Conservation (phyloP, 495 filamentous ascomycete species). For the Talaromyces stipitatus region DNA sequence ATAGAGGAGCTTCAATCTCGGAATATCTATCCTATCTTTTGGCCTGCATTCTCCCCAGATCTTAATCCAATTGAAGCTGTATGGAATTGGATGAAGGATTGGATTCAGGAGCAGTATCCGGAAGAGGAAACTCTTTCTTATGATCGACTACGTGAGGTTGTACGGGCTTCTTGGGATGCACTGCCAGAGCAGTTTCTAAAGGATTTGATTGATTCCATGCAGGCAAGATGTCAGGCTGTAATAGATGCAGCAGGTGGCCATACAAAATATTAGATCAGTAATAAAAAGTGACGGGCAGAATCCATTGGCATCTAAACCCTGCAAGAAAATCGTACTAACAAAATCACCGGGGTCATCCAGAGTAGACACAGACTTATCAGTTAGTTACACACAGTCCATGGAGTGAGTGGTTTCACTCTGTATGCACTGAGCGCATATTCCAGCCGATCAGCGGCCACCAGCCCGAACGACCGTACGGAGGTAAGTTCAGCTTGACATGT, state of each 20-base stretch:
- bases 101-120: neutral
- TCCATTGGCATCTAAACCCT: neutral
- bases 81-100: neutral
- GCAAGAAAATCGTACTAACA: neutral
- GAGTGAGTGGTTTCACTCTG: neutral
- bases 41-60: neutral
- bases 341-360: too few species aligned
- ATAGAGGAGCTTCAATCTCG: neutral
- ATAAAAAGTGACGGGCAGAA: neutral
- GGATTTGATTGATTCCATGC: constrained; percentile 8
- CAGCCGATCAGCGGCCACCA: neutral
- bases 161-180: neutral
- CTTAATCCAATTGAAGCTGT: neutral
- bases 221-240: constrained; percentile 7
- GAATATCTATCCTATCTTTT: neutral
- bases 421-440: neutral
- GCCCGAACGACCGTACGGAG: neutral
- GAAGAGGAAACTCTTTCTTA: neutral
- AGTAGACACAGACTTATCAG: neutral
- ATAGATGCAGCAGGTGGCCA: constrained; percentile 7
- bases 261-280: neutral
- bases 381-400: neutral
- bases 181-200: neutral
- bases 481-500: neutral
- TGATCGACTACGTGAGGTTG: neutral